phyloP scores from a whole-genome alignment of 345 rosid genomes.

The Populus tremula region DNA sequence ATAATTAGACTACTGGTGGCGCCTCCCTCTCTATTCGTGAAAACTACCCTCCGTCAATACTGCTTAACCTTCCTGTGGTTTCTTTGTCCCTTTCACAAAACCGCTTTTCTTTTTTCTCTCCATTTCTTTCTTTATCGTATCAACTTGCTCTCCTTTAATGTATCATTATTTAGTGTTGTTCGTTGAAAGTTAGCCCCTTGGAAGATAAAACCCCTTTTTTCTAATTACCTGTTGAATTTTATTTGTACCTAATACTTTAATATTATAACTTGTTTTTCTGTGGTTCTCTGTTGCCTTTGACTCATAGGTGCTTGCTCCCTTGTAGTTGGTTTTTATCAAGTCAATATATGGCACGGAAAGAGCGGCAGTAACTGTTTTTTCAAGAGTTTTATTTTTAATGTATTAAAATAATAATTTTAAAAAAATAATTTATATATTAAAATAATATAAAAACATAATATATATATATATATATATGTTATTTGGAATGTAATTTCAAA shows the following conservation, averaged over 20 bases:
- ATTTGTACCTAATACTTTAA: neutral
- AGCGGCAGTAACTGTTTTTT: no score
- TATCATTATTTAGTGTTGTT: no score
- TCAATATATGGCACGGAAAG: no score
- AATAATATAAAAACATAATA: no score
- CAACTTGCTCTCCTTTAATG: no score
- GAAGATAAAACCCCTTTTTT: neutral
- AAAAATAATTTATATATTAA: no score
- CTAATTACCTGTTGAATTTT: neutral
- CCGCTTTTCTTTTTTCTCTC: conserved; percentile 27
- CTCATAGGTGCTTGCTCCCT: neutral
- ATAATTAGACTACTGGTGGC: neutral
- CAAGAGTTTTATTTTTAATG: no score
- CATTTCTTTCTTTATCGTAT: neutral
- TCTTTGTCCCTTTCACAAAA: conserved; percentile 27
- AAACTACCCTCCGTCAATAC: neutral
- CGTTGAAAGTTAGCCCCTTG: no score
- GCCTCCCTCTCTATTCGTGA: conserved; percentile 15
- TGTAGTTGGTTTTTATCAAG: no score
- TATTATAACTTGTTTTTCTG: neutral
- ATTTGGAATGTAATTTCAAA: no score
- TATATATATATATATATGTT: no score
- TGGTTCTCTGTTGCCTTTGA: conserved; percentile 12
- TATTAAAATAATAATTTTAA: no score
- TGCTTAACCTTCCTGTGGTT: conserved; percentile 38